Conservation (phyloP, 768 basidiomycete species). For the Tricholoma furcatifolium region DNA sequence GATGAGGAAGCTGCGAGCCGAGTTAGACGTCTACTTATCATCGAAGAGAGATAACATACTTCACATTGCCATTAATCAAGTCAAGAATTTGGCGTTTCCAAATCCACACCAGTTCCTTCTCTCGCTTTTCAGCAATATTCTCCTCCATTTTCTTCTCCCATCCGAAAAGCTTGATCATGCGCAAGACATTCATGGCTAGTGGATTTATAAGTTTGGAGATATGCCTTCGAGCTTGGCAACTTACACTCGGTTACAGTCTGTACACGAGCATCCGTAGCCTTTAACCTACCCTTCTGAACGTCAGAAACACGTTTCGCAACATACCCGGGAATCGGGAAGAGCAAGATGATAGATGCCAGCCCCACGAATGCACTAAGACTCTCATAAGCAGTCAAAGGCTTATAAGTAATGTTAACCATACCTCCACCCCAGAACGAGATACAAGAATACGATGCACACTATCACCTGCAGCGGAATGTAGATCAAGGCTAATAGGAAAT, state of each 20-base stretch:
- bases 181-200: constrained; percentile 52
- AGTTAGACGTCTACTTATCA: background rate
- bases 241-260: constrained; percentile 60
- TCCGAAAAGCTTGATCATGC: constrained; percentile 71
- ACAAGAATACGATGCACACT: constrained; percentile 42
- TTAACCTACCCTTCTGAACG: constrained; percentile 50
- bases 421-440: constrained; percentile 50
- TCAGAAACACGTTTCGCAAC: constrained; percentile 47
- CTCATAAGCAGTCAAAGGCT: constrained; percentile 1
- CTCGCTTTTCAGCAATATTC: constrained; percentile 51
- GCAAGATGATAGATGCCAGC: constrained; percentile 46
- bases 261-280: constrained; percentile 56
- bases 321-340: constrained; percentile 59
- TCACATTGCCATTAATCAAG: constrained; percentile 32
- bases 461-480: constrained; percentile 40
- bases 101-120: constrained; percentile 54
- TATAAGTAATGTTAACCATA: constrained; percentile 9
- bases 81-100: constrained; percentile 51
- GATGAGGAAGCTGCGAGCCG: constrained; percentile 43
- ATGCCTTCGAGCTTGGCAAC: constrained; percentile 26
- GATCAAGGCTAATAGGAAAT: constrained; percentile 34
- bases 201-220: too few relatives aligned
- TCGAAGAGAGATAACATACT: background rate
- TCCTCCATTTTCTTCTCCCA: constrained; percentile 58
- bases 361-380: constrained; percentile 53